These are phyloP conservation scores for Sporothrix luriei DNA, from an alignment of 2,329 filamentous ascomycete species.

Conservation along the genomic window DNA sequence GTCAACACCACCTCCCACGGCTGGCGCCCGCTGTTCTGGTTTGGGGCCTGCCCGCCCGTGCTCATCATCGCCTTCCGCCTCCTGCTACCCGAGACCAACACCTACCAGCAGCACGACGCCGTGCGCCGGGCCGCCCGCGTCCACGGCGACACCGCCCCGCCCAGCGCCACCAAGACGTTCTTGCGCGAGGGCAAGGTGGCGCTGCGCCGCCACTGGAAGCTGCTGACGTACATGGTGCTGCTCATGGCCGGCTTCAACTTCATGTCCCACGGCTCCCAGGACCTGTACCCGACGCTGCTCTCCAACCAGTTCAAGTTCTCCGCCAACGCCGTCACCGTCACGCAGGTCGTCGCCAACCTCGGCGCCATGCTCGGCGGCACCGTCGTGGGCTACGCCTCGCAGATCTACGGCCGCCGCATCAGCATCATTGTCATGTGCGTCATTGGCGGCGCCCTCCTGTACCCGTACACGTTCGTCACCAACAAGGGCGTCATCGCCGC, in stretches of 20 bases:
- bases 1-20: slow-evolving; percentile 64
- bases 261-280: slow-evolving; percentile 69
- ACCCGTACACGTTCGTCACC: slow-evolving; percentile 70
- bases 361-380: slow-evolving; percentile 75
- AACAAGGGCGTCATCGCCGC: slow-evolving; percentile 62
- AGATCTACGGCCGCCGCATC: slow-evolving; percentile 73
- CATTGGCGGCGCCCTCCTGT: slow-evolving; percentile 64
- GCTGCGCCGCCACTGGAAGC: slow-evolving; percentile 74
- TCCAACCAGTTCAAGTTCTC: slow-evolving; percentile 37
- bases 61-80: slow-evolving; percentile 36
- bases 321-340: slow-evolving; percentile 39
- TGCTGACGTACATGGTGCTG: slow-evolving; percentile 78
- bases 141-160: slow-evolving; percentile 47
- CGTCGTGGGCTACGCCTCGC: slow-evolving; percentile 72
- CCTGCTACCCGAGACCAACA: slow-evolving; percentile 36
- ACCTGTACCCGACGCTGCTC: slow-evolving; percentile 79
- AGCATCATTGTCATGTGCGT: slow-evolving; percentile 65
- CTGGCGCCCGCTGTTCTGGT: slow-evolving; percentile 79
- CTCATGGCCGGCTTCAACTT: slow-evolving; percentile 93
- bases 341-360: slow-evolving; percentile 76
- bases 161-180: slow-evolving; percentile 66
- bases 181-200: slow-evolving; percentile 72
- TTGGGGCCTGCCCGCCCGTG: slow-evolving; percentile 68
- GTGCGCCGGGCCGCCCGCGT: slow-evolving; percentile 55
- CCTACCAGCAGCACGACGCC: slow-evolving; percentile 35